A percentile compares a stretch with the other conserved stretches of the same genome.
Conservation (phyloP, 805 yeast species). For the Helenozyma rhizophorensis region DNA sequence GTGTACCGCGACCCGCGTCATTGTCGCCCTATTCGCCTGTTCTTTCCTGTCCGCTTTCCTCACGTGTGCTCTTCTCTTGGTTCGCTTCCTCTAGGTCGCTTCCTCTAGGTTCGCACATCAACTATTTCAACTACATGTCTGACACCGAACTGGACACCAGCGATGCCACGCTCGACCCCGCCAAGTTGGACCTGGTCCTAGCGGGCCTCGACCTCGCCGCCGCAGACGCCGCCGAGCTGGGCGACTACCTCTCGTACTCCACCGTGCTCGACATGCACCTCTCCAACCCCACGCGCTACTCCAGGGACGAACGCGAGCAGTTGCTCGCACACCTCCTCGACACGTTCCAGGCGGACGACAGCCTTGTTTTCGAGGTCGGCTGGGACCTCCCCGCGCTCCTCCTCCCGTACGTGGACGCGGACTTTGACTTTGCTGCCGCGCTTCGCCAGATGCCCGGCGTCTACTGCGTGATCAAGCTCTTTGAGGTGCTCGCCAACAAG, state of each 20-base stretch:
- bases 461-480: slow-evolving; percentile 41
- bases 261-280: slow-evolving; percentile 65
- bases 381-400: slow-evolving; percentile 87
- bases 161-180: slow-evolving; percentile 13
- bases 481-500: slow-evolving; percentile 56
- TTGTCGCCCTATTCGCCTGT: too few species aligned
- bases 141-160: slow-evolving; percentile 13
- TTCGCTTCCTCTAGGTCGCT: too few species aligned
- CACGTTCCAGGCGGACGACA: slow-evolving; percentile 41
- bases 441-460: slow-evolving; percentile 39
- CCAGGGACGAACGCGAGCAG: slow-evolving; percentile 44
- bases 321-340: slow-evolving; percentile 45
- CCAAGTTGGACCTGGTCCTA: slow-evolving; percentile 22
- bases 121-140: slow-evolving; percentile 10
- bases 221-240: slow-evolving; percentile 36
- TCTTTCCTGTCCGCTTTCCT: too few species aligned
- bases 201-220: slow-evolving; percentile 28
- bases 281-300: slow-evolving; percentile 41
- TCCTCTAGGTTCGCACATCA: too few species aligned
- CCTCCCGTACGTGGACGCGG: slow-evolving; percentile 48
- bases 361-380: slow-evolving; percentile 63
- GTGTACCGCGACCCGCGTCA: too few species aligned
- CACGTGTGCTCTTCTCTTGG: too few species aligned
- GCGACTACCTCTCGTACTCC: slow-evolving; percentile 68
- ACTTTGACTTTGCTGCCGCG: slow-evolving; percentile 19